Percentiles rank a stretch among this genome's conserved stretches.
phyloP scores from a whole-genome alignment of 805 yeast genomes.

The Candida mattraensis region DNA sequence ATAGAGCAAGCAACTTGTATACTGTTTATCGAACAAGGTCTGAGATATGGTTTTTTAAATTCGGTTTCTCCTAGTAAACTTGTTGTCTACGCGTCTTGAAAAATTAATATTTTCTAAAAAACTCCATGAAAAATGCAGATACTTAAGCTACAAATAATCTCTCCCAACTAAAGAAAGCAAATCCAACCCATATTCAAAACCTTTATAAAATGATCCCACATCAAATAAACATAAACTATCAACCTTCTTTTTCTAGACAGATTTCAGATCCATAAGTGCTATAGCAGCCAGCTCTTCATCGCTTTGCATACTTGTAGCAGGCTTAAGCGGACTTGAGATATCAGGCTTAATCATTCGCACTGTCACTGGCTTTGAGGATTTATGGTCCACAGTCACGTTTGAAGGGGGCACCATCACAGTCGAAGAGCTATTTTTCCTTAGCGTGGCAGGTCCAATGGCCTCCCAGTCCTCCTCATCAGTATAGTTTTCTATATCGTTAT shows the following conservation, averaged over 20 bases:
- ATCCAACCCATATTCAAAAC: constrained; percentile 1
- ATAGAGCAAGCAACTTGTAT: not conserved
- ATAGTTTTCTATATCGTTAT: constrained; percentile 43
- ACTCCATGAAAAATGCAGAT: not conserved
- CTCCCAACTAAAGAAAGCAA: constrained; percentile 5
- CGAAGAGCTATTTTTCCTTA: constrained; percentile 34
- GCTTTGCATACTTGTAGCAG: constrained; percentile 16
- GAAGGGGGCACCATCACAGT: constrained; percentile 23
- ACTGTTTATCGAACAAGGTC: too few relatives aligned
- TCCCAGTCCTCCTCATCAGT: constrained; percentile 99
- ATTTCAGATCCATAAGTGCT: constrained; percentile 36
- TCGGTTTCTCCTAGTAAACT: too few relatives aligned
- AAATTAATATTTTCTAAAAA: not conserved
- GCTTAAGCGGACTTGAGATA: constrained; percentile 13
- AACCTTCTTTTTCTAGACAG: too few relatives aligned
- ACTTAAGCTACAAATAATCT: not conserved
- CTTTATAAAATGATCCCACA: not conserved
- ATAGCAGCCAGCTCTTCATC: constrained; percentile 37
- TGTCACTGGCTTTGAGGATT: constrained; percentile 9
- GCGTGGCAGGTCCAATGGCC: constrained; percentile 74
- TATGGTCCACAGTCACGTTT: constrained; percentile 13
- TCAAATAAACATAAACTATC: constrained; percentile 1
- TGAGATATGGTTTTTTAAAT: too few relatives aligned
- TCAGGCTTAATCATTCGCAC: constrained; percentile 20
- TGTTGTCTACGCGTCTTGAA: too few relatives aligned